These are phyloP conservation scores for Angophora floribunda DNA, from an alignment of 345 rosid species.

Conservation along the genomic window DNA sequence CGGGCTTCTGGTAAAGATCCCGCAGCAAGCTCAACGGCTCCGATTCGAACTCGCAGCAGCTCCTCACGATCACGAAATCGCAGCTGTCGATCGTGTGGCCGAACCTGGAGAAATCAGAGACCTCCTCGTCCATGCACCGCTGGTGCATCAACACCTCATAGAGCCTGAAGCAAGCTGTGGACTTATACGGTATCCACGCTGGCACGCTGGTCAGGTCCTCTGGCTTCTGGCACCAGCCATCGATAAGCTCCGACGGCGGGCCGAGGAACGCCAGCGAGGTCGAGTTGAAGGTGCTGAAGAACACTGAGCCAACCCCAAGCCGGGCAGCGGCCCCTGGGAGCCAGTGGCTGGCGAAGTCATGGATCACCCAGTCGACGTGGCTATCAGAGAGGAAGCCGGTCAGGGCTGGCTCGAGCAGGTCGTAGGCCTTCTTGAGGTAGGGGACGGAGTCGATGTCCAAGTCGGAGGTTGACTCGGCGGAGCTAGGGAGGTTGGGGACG, in stretches of 20 bases:
- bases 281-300: slow-evolving; percentile 16
- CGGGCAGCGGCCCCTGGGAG: slow-evolving; percentile 12
- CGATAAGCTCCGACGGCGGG: slow-evolving; percentile 1
- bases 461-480: slow-evolving; percentile 25
- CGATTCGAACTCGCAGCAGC: slow-evolving; percentile 2
- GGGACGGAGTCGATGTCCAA: slow-evolving; percentile 15
- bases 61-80: neutral
- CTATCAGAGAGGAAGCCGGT: slow-evolving; percentile 9
- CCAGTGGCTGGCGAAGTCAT: slow-evolving; percentile 29
- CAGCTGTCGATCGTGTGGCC: neutral
- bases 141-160: neutral
- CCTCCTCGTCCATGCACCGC: slow-evolving; percentile 2
- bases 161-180: neutral
- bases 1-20: neutral
- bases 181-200: slow-evolving; percentile 10
- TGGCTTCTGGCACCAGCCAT: neutral
- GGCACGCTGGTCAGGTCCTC: slow-evolving; percentile 21
- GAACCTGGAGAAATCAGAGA: neutral
- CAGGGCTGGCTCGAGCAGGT: slow-evolving; percentile 9
- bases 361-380: slow-evolving; percentile 22
- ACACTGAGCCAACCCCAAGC: slow-evolving; percentile 8
- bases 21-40: neutral
- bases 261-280: slow-evolving; percentile 1
- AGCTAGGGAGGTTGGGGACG: slow-evolving; percentile 10
- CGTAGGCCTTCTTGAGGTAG: slow-evolving; percentile 29